These are phyloP conservation scores for Macrolepiota albuminosa DNA, from an alignment of 768 basidiomycete species.

Conservation along the genomic window DNA sequence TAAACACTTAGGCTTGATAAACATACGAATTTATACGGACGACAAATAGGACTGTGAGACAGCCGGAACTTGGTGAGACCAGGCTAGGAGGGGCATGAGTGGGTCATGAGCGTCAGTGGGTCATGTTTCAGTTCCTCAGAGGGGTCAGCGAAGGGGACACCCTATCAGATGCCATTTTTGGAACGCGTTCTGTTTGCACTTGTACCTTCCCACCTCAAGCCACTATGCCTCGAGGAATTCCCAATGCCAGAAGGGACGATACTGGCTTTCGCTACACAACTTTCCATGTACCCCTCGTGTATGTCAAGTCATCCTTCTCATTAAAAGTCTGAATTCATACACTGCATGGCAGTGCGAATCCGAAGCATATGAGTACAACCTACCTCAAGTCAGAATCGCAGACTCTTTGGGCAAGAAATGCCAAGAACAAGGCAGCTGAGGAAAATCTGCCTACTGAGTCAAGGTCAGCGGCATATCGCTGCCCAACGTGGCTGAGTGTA, in stretches of 20 bases:
- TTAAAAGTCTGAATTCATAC: background rate
- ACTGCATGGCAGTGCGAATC: slow-evolving; percentile 53
- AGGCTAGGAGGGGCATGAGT: background rate
- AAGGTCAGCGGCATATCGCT: slow-evolving; percentile 32
- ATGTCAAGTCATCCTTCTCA: slow-evolving; percentile 16
- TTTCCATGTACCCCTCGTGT: slow-evolving; percentile 79
- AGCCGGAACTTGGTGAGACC: slow-evolving; percentile 1
- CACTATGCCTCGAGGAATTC: slow-evolving; percentile 76
- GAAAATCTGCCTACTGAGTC: slow-evolving; percentile 39
- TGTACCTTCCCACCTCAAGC: background rate
- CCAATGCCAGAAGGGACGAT: slow-evolving; percentile 77
- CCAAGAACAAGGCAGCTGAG: slow-evolving; percentile 44
- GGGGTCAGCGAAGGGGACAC: background rate
- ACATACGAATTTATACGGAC: background rate
- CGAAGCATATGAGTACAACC: slow-evolving; percentile 72
- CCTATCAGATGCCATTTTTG: background rate
- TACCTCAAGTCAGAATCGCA: slow-evolving; percentile 79
- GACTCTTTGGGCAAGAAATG: slow-evolving; percentile 69
- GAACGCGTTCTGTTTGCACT: background rate
- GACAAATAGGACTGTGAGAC: background rate
- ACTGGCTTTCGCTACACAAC: slow-evolving; percentile 76
- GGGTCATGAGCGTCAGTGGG: background rate
- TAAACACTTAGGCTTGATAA: background rate
- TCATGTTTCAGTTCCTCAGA: background rate
- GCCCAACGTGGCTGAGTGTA: slow-evolving; percentile 5